phyloP scores from a whole-genome alignment of 2,329 filamentous ascomycete species.

The Diplodia scrobiculata region DNA sequence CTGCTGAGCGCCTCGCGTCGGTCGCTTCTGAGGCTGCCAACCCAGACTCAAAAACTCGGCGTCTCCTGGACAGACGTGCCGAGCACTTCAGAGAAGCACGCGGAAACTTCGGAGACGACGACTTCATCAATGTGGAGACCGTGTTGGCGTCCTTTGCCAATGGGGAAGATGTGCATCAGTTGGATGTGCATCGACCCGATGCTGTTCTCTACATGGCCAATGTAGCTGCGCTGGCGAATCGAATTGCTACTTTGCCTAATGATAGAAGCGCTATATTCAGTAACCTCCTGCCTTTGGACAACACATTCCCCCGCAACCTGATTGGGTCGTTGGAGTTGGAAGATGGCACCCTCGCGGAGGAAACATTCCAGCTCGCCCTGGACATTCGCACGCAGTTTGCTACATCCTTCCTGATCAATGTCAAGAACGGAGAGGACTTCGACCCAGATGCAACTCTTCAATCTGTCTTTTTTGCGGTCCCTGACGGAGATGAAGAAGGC shows the following conservation, averaged over 20 bases:
- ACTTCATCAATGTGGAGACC: slow-evolving; percentile 45
- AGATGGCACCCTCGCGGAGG: slow-evolving; percentile 45
- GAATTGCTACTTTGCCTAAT: slow-evolving; percentile 40
- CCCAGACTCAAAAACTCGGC: slow-evolving; percentile 38
- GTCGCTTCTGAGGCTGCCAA: slow-evolving; percentile 32
- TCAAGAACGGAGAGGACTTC: slow-evolving; percentile 40
- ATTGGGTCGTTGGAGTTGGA: slow-evolving; percentile 34
- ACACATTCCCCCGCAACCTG: slow-evolving; percentile 42
- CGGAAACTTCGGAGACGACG: slow-evolving; percentile 42
- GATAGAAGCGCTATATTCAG: slow-evolving; percentile 39
- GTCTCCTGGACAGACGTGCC: slow-evolving; percentile 35
- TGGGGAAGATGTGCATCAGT: neutral
- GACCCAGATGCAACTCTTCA: slow-evolving; percentile 47
- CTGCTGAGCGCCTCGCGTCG: neutral
- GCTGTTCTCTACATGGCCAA: slow-evolving; percentile 51
- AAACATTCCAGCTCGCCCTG: slow-evolving; percentile 55
- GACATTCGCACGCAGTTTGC: slow-evolving; percentile 59
- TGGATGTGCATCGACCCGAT: slow-evolving; percentile 40
- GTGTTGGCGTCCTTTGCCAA: slow-evolving; percentile 4
- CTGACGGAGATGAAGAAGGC: slow-evolving; percentile 26
- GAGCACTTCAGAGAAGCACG: slow-evolving; percentile 41
- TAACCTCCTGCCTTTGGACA: slow-evolving; percentile 40
- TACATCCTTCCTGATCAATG: slow-evolving; percentile 53
- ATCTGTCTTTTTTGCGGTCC: slow-evolving; percentile 46
- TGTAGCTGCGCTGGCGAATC: slow-evolving; percentile 47